These are phyloP conservation scores for Bipolaris oryzae DNA, from an alignment of 2,329 filamentous ascomycete genomes.

Conservation along the genomic window DNA sequence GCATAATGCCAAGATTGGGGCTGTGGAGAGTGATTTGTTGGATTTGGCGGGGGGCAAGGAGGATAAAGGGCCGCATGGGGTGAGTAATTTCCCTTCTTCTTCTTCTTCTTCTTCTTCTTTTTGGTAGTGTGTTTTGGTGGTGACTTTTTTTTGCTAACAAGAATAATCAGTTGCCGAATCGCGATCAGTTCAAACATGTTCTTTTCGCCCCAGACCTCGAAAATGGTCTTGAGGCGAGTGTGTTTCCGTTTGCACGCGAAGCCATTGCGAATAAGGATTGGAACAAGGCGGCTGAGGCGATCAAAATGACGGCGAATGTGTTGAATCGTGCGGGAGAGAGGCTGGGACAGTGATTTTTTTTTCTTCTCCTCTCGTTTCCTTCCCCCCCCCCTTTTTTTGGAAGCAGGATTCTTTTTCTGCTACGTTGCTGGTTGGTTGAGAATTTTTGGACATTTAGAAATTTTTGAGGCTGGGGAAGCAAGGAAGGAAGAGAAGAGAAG, in stretches of 20 bases:
- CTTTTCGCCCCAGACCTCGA: constrained; percentile 84
- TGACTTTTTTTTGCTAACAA: too few relatives aligned
- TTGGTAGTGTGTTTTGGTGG: too few relatives aligned
- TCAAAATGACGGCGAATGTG: constrained; percentile 73
- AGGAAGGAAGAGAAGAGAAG: too few relatives aligned
- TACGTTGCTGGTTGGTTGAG: too few relatives aligned
- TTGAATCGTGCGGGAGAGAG: constrained; percentile 65
- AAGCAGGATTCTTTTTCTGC: too few relatives aligned
- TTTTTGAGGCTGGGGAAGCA: too few relatives aligned
- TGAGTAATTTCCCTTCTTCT: constrained; percentile 64
- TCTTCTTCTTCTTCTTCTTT: not conserved
- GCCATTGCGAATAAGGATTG: constrained; percentile 75
- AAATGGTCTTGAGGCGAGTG: constrained; percentile 67
- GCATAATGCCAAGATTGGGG: constrained; percentile 79
- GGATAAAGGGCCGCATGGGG: constrained; percentile 58
- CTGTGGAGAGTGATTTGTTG: constrained; percentile 82
- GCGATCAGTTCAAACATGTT: constrained; percentile 92
- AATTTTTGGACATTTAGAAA: too few relatives aligned
- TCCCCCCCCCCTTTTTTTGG: not conserved
- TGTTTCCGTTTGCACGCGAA: constrained; percentile 86
- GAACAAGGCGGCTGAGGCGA: constrained; percentile 68
- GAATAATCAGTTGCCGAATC: constrained; percentile 66
- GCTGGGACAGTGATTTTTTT: constrained; percentile 34
- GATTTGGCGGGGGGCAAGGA: constrained; percentile 68
- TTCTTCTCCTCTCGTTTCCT: not conserved